Conservation (phyloP, 1,139 yeast genomes). For the Magnusiomyces paraingens region DNA sequence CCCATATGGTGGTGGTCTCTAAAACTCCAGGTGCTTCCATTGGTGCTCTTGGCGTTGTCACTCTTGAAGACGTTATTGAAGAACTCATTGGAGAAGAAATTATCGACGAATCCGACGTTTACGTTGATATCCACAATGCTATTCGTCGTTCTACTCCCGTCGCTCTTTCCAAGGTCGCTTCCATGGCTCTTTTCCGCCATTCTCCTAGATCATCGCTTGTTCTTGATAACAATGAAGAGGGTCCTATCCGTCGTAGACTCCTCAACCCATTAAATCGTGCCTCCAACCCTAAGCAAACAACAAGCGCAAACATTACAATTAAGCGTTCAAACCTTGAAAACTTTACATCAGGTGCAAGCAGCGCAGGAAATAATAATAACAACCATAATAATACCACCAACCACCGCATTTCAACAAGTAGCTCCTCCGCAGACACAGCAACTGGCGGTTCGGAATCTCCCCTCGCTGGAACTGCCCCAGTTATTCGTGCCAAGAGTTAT, state of each 20-base stretch:
- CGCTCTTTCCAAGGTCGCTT: conserved; percentile 58
- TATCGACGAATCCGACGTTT: conserved; percentile 95
- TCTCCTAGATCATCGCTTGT: conserved; percentile 23
- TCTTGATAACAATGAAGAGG: conserved; percentile 22
- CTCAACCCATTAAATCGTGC: conserved; percentile 57
- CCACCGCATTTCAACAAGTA: not conserved
- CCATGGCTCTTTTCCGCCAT: conserved; percentile 4
- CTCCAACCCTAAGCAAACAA: conserved; percentile 69
- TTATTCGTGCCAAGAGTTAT: too few species aligned
- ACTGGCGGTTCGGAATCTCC: too few species aligned
- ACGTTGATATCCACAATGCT: conserved; percentile 81
- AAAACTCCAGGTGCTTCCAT: conserved; percentile 78
- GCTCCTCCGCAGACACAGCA: too few species aligned
- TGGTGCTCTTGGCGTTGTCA: conserved; percentile 88
- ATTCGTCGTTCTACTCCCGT: conserved; percentile 75
- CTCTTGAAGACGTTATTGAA: conserved; percentile 94
- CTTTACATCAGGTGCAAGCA: not conserved
- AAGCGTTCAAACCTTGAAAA: conserved; percentile 19
- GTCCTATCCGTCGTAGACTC: conserved; percentile 18
- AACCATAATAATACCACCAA: not conserved
- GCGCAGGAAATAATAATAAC: not conserved
- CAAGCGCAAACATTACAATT: conserved; percentile 45
- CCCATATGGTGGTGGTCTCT: conserved; percentile 94
- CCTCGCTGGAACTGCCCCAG: too few species aligned
- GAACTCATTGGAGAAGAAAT: conserved; percentile 97